These are phyloP conservation scores for Patellifolia procumbens DNA, from an alignment of 179 eudicot species.

Conservation along the genomic window DNA sequence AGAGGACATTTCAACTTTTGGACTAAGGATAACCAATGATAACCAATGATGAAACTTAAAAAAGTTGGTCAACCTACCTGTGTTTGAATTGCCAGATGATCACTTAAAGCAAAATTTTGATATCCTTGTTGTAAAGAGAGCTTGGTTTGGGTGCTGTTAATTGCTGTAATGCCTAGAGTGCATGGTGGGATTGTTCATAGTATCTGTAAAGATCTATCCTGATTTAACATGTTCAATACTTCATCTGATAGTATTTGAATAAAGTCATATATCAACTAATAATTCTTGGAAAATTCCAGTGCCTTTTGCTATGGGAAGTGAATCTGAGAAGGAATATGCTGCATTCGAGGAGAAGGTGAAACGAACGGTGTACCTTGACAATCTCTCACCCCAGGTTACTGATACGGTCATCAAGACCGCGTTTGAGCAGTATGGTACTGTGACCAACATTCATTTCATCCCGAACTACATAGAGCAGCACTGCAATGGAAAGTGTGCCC, in stretches of 20 bases:
- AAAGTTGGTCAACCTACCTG: neutral
- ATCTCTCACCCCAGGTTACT: conserved; percentile 57
- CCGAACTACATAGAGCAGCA: too few relatives aligned
- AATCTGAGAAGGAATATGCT: conserved; percentile 44
- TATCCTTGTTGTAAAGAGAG: neutral
- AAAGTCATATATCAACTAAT: neutral
- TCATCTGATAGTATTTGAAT: neutral
- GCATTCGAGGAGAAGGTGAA: conserved; percentile 58
- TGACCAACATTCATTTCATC: too few relatives aligned
- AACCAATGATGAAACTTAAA: too few relatives aligned
- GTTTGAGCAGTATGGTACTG: too few relatives aligned
- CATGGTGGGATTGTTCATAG: neutral
- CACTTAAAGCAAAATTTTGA: neutral
- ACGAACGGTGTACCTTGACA: conserved; percentile 62
- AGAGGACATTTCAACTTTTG: neutral
- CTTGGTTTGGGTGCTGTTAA: neutral
- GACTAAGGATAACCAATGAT: too few relatives aligned
- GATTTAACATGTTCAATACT: neutral
- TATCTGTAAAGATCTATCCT: neutral
- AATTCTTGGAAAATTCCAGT: neutral
- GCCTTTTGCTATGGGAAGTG: conserved; percentile 23
- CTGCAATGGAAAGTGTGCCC: conserved; percentile 47
- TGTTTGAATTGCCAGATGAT: neutral
- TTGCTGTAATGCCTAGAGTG: neutral
- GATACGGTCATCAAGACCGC: conserved; percentile 47